Conservation (phyloP, 441 rosid genomes). For the Biscutella laevigata region DNA sequence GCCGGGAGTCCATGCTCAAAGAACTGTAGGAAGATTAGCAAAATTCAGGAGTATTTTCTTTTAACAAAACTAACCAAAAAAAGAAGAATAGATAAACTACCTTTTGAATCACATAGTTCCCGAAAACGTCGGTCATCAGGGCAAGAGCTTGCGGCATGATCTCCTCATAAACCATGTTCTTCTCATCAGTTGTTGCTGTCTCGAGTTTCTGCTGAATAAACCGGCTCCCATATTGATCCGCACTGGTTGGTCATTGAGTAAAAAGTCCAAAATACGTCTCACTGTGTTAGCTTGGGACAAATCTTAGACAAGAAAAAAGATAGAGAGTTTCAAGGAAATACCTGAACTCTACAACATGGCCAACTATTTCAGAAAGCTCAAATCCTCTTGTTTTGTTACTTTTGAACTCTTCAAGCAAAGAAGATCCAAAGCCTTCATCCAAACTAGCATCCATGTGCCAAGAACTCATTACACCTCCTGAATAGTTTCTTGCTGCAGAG, state of each 20-base stretch:
- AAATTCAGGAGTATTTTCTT: neutral
- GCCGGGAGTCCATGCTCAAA: conserved; percentile 73
- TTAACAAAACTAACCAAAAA: neutral
- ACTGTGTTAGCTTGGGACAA: neutral
- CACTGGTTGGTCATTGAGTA: conserved; percentile 31
- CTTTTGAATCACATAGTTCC: conserved; percentile 90
- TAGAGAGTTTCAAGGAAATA: conserved; percentile 11
- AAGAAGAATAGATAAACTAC: conserved; percentile 25
- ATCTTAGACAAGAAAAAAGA: neutral
- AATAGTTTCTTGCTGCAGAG: conserved; percentile 41
- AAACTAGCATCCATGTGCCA: conserved; percentile 54
- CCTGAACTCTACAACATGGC: conserved; percentile 90
- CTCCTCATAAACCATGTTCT: conserved; percentile 72
- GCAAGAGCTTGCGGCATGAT: conserved; percentile 71
- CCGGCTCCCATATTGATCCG: conserved; percentile 91
- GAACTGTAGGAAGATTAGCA: conserved; percentile 35
- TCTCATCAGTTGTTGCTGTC: conserved; percentile 70
- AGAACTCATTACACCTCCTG: conserved; percentile 51
- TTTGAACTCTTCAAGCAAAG: conserved; percentile 78
- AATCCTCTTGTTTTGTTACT: conserved; percentile 64
- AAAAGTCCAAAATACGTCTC: neutral
- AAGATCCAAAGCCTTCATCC: conserved; percentile 56
- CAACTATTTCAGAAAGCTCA: conserved; percentile 65
- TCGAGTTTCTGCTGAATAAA: conserved; percentile 91
- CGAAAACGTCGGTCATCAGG: conserved; percentile 87